Percentiles rank a stretch among this genome's conserved stretches.
Evolutionary conservation across 1,284 basidiomycete species (phyloP).

Genomic region (Rhizopogon parksii): DNA sequence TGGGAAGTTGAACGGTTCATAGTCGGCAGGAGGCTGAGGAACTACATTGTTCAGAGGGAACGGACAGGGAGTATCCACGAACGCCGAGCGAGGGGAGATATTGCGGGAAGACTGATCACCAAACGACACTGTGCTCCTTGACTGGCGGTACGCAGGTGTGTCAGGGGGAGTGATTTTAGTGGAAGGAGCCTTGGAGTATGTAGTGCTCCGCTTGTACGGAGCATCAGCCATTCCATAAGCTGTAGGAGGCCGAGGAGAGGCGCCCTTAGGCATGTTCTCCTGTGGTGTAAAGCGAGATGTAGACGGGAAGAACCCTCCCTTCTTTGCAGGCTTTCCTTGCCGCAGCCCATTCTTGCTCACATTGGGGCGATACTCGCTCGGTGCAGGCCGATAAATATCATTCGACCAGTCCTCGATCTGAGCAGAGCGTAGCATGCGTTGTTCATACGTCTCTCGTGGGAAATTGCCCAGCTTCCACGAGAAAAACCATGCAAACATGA

Average conservation of each 20-base stretch:
- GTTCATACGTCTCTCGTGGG: conserved; percentile 87
- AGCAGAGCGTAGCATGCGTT: conserved; percentile 85
- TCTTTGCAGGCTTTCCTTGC: conserved; percentile 49
- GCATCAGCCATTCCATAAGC: conserved; percentile 70
- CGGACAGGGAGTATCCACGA: conserved; percentile 71
- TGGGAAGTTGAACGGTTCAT: conserved; percentile 94
- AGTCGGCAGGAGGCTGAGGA: conserved; percentile 87
- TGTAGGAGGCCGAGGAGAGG: conserved; percentile 61
- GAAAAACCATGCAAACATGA: conserved; percentile 96
- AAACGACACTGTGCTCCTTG: conserved; percentile 80
- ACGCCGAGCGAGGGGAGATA: conserved; percentile 37
- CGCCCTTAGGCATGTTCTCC: conserved; percentile 60
- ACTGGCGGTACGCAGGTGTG: conserved; percentile 67
- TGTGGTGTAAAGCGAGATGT: conserved; percentile 84
- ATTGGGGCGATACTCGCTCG: conserved; percentile 86
- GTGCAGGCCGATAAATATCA: conserved; percentile 94
- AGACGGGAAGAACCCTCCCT: conserved; percentile 70
- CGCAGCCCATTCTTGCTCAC: conserved; percentile 63
- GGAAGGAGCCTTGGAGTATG: conserved; percentile 44
- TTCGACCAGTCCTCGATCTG: conserved; percentile 97
- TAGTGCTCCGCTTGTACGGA: conserved; percentile 54
- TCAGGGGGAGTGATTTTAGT: conserved; percentile 66
- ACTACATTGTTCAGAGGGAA: conserved; percentile 90
- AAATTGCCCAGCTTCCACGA: conserved; percentile 93
- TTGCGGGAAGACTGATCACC: conserved; percentile 28